Evolutionary conservation across 441 rosid genomes (phyloP).

Genomic region (Adansonia rubrostipa): DNA sequence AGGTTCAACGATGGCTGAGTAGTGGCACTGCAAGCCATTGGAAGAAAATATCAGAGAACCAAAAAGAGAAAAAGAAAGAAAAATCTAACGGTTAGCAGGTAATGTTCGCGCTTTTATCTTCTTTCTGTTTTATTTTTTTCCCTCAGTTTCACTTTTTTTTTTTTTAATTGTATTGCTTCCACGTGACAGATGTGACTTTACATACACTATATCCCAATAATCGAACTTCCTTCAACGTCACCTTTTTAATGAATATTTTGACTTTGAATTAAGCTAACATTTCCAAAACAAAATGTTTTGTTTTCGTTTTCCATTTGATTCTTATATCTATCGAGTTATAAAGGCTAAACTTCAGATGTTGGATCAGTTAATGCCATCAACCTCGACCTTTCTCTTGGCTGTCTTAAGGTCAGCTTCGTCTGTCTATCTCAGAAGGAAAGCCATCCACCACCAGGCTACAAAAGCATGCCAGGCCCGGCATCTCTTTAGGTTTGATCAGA

Average conservation of each 20-base stretch:
- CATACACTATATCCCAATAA: not conserved
- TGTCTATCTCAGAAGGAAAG: too few species aligned
- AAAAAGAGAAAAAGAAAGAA: not conserved
- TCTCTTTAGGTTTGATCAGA: too few species aligned
- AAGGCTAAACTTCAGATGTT: not conserved
- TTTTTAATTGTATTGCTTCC: not conserved
- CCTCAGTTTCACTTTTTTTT: too few species aligned
- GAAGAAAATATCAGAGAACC: not conserved
- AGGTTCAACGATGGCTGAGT: constrained; percentile 39
- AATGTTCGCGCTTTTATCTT: constrained; percentile 23
- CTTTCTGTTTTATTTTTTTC: not conserved
- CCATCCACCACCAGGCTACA: too few species aligned
- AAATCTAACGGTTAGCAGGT: constrained; percentile 13
- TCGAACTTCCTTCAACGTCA: not conserved
- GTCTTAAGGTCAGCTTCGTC: too few species aligned
- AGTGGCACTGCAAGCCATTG: constrained; percentile 55
- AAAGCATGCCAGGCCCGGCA: too few species aligned
- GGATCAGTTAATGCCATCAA: too few species aligned
- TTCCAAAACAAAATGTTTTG: not conserved
- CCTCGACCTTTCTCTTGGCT: too few species aligned
- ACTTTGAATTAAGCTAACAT: not conserved
- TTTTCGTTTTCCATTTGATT: too few species aligned
- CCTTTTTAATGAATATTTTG: not conserved
- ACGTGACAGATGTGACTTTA: not conserved
- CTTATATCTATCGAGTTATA: too few species aligned